Evolutionary conservation across 2,329 filamentous ascomycete species (phyloP).

Genomic region (Cladosporium phlei): DNA sequence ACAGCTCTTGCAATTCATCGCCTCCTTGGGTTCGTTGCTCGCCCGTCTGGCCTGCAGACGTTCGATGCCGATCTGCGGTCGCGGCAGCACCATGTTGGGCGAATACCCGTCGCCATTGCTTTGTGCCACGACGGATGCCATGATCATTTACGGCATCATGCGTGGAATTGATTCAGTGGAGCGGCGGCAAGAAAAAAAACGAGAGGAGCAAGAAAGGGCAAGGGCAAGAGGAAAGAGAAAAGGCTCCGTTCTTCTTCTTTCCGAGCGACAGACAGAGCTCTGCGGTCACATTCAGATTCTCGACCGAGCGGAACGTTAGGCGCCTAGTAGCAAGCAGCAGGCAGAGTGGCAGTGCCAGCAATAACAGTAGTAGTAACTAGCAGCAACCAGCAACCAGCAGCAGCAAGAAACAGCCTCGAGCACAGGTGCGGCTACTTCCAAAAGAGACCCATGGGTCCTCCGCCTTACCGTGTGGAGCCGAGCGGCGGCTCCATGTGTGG

Average conservation of each 20-base stretch:
- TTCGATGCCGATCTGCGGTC: constrained; percentile 77
- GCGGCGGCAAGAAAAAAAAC: background rate
- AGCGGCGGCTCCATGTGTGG: constrained; percentile 1
- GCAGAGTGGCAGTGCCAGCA: background rate
- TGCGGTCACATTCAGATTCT: constrained; percentile 14
- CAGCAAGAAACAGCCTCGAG: too few relatives aligned
- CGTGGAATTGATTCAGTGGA: too few relatives aligned
- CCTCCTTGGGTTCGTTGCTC: constrained; percentile 74
- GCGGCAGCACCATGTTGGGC: constrained; percentile 54
- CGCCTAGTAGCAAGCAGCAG: constrained; percentile 3
- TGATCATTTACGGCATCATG: constrained; percentile 12
- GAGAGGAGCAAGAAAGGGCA: background rate
- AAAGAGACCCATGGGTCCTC: constrained; percentile 5
- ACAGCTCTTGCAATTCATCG: constrained; percentile 95
- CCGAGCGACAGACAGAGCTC: background rate
- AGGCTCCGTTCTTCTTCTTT: background rate
- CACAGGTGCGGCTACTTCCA: constrained; percentile 7
- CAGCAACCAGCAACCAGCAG: background rate
- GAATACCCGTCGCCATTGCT: constrained; percentile 14
- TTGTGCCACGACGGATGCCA: constrained; percentile 16
- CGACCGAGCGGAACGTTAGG: constrained; percentile 13
- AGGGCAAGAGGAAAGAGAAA: constrained; percentile 2
- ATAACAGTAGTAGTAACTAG: background rate
- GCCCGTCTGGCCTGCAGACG: constrained; percentile 66
- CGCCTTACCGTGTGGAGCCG: constrained; percentile 13